Conservation (phyloP, 768 basidiomycete species). For the Termitomyces sp. region DNA sequence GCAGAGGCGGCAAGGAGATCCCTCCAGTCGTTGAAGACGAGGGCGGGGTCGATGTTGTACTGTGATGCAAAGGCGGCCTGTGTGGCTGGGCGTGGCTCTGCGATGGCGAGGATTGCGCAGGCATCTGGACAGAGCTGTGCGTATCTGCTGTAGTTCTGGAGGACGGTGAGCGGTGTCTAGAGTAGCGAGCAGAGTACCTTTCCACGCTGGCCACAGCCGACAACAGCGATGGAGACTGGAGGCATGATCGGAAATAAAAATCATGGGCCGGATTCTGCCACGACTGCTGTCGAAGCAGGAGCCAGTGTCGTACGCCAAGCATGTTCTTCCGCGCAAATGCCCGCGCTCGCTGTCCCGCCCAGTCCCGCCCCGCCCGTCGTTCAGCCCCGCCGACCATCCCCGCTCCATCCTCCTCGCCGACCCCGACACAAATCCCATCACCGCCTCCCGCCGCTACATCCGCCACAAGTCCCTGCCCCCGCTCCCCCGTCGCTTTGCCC, state of each 20-base stretch:
- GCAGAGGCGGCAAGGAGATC: slow-evolving; percentile 66
- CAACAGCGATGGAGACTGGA: slow-evolving; percentile 64
- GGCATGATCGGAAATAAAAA: neutral
- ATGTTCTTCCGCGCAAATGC: slow-evolving; percentile 14
- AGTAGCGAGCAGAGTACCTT: slow-evolving; percentile 34
- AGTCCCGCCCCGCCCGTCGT: slow-evolving; percentile 32
- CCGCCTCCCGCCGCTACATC: slow-evolving; percentile 39
- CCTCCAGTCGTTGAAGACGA: slow-evolving; percentile 68
- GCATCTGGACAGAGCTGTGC: slow-evolving; percentile 51
- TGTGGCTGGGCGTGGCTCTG: slow-evolving; percentile 73
- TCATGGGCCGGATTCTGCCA: slow-evolving; percentile 69
- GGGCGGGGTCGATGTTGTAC: slow-evolving; percentile 60
- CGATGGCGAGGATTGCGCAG: slow-evolving; percentile 81
- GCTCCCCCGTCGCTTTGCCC: slow-evolving; percentile 21
- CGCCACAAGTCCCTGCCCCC: slow-evolving; percentile 59
- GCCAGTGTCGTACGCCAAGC: slow-evolving; percentile 19
- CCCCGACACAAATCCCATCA: slow-evolving; percentile 44
- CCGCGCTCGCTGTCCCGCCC: slow-evolving; percentile 32
- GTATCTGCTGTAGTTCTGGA: slow-evolving; percentile 60
- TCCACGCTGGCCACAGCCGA: slow-evolving; percentile 85
- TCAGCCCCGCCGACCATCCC: slow-evolving; percentile 37
- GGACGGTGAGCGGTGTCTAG: neutral
- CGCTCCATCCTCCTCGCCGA: slow-evolving; percentile 60
- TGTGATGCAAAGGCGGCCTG: slow-evolving; percentile 49
- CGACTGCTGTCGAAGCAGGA: slow-evolving; percentile 44